phyloP scores from a whole-genome alignment of 495 filamentous ascomycete species.

The Trichocladium antarcticum region DNA sequence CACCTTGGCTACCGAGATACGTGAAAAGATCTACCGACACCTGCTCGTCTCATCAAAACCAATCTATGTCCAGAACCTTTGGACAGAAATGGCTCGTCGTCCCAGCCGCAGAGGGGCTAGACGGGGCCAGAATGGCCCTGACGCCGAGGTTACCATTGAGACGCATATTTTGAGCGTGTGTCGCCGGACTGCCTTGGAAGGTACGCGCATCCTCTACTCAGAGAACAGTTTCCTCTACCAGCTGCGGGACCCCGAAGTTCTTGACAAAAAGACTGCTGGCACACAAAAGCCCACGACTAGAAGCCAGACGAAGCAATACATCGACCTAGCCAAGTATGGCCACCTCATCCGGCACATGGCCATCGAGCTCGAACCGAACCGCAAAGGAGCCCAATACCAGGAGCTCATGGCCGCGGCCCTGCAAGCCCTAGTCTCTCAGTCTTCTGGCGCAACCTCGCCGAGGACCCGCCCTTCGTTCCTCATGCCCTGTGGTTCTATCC shows the following conservation, averaged over 20 bases:
- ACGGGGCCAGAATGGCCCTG: not conserved
- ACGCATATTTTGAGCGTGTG: slow-evolving; percentile 25
- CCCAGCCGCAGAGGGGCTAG: not conserved
- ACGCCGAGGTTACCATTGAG: slow-evolving; percentile 13
- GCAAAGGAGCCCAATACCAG: slow-evolving; percentile 17
- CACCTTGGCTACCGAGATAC: slow-evolving; percentile 25
- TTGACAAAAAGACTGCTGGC: not conserved
- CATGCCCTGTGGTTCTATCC: slow-evolving; percentile 5
- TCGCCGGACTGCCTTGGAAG: slow-evolving; percentile 20
- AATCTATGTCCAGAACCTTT: slow-evolving; percentile 26
- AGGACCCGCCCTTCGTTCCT: not conserved
- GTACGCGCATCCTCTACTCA: slow-evolving; percentile 27
- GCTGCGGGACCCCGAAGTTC: slow-evolving; percentile 24
- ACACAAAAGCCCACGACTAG: not conserved
- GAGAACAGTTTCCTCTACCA: slow-evolving; percentile 33
- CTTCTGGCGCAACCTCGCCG: not conserved
- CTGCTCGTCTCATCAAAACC: slow-evolving; percentile 25
- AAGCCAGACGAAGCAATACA: not conserved
- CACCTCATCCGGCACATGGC: slow-evolving; percentile 29
- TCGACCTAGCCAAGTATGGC: slow-evolving; percentile 28
- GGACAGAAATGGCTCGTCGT: slow-evolving; percentile 22
- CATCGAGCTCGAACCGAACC: slow-evolving; percentile 29
- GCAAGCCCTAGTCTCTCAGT: slow-evolving; percentile 1
- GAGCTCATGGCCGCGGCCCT: slow-evolving; percentile 16
- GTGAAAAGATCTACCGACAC: slow-evolving; percentile 27